Evolutionary conservation across 345 rosid species (phyloP).

Genomic region (Erodium maritimum): DNA sequence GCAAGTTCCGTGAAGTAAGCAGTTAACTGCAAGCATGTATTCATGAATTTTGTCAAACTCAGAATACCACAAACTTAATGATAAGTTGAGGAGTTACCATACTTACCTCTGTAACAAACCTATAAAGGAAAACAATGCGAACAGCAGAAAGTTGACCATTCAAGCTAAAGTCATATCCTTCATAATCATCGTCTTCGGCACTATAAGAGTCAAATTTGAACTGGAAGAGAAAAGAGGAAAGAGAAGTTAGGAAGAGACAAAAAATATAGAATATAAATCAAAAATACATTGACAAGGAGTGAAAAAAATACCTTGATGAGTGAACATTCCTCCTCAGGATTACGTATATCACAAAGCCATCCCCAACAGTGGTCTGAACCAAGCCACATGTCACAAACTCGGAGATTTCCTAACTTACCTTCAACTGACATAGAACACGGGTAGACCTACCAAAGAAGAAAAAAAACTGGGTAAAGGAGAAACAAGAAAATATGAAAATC

Average conservation of each 20-base stretch:
- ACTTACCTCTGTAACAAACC: constrained; percentile 95
- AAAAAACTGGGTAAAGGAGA: constrained; percentile 1
- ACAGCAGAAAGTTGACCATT: constrained; percentile 85
- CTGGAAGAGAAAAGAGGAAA: constrained; percentile 35
- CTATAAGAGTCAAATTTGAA: constrained; percentile 79
- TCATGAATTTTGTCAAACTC: neutral
- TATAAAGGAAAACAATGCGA: constrained; percentile 84
- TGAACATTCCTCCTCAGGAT: constrained; percentile 75
- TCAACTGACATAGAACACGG: constrained; percentile 85
- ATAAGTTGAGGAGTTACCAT: neutral
- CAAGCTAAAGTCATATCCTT: constrained; percentile 91
- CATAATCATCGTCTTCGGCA: constrained; percentile 91
- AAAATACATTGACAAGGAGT: constrained; percentile 6
- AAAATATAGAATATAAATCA: neutral
- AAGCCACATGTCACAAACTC: constrained; percentile 83
- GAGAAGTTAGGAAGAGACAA: neutral
- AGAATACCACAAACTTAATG: neutral
- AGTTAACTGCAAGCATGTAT: constrained; percentile 43
- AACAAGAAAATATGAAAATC: constrained; percentile 2
- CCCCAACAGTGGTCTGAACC: constrained; percentile 66
- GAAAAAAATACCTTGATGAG: constrained; percentile 59
- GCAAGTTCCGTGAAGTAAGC: constrained; percentile 95
- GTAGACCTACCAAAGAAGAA: constrained; percentile 40
- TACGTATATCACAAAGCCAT: constrained; percentile 98
- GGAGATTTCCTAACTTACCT: constrained; percentile 90